phyloP scores from a whole-genome alignment of 768 basidiomycete species.

The Phallus indusiatus region DNA sequence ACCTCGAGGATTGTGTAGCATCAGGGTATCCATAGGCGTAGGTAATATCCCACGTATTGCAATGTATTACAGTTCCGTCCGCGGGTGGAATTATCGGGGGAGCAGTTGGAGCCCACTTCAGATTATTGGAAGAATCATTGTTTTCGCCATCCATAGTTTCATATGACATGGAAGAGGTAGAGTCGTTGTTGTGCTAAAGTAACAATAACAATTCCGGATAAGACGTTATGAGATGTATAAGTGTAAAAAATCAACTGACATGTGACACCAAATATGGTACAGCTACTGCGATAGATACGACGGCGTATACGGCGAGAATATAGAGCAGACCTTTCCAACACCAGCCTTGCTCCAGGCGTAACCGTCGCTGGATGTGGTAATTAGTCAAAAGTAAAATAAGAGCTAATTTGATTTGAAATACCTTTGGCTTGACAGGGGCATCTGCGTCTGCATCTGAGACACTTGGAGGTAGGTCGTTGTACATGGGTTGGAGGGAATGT shows the following conservation, averaged over 20 bases:
- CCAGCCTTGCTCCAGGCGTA: neutral
- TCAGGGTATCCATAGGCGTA: slow-evolving; percentile 6
- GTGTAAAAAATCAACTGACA: neutral
- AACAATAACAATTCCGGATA: neutral
- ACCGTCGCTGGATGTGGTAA: neutral
- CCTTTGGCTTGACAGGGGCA: neutral
- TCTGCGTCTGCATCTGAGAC: neutral
- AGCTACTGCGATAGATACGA: slow-evolving; percentile 4
- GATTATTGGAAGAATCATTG: neutral
- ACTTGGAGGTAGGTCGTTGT: slow-evolving; percentile 1
- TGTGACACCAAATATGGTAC: slow-evolving; percentile 6
- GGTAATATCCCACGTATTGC: slow-evolving; percentile 5
- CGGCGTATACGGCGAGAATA: slow-evolving; percentile 2
- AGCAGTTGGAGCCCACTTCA: neutral
- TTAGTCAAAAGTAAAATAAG: neutral
- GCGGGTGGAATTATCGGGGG: neutral
- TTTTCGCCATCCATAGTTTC: neutral
- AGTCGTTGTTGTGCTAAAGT: neutral
- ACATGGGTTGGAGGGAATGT: slow-evolving; percentile 7
- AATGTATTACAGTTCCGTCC: neutral
- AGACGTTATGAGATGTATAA: neutral
- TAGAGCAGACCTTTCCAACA: slow-evolving; percentile 2
- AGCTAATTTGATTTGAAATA: neutral
- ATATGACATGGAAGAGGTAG: neutral
- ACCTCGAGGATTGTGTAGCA: slow-evolving; percentile 1